Evolutionary conservation across 768 basidiomycete species (phyloP).

Genomic region (Phaeotremella fagi): DNA sequence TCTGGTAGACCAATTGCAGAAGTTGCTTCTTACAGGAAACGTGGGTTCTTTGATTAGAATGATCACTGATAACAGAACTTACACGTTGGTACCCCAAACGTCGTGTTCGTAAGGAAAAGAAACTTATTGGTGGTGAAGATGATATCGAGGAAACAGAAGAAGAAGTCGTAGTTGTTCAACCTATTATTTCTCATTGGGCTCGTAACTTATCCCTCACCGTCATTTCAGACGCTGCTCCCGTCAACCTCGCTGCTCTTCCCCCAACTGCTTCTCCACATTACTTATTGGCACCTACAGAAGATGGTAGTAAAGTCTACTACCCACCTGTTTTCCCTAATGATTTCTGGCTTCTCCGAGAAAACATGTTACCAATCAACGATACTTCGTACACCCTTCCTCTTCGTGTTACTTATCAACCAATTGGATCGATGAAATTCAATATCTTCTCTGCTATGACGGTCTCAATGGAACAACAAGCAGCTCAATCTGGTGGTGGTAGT

Average conservation of each 20-base stretch:
- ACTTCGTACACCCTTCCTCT: constrained; percentile 74
- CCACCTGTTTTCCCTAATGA: constrained; percentile 91
- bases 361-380: constrained; percentile 77
- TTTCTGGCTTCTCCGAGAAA: constrained; percentile 79
- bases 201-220: constrained; percentile 85
- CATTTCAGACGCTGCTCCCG: constrained; percentile 61
- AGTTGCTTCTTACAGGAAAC: constrained; percentile 36
- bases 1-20: constrained; percentile 17
- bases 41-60: constrained; percentile 18
- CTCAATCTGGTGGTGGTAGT: constrained; percentile 53
- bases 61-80: constrained; percentile 57
- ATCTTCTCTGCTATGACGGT: constrained; percentile 76
- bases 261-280: constrained; percentile 55
- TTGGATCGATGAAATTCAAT: constrained; percentile 65
- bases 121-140: constrained; percentile 56
- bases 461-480: constrained; percentile 80
- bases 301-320: constrained; percentile 61
- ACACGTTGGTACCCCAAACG: constrained; percentile 73
- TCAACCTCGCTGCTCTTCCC: constrained; percentile 48
- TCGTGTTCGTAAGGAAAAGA: constrained; percentile 76
- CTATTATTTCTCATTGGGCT: constrained; percentile 74
- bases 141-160: constrained; percentile 44
- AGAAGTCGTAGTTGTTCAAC: constrained; percentile 41
- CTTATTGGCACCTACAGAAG: constrained; percentile 56
- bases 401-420: constrained; percentile 74